These are phyloP conservation scores for Acanthamoeba triangularis DNA, from an alignment of 208 protist species.

Conservation along the genomic window DNA sequence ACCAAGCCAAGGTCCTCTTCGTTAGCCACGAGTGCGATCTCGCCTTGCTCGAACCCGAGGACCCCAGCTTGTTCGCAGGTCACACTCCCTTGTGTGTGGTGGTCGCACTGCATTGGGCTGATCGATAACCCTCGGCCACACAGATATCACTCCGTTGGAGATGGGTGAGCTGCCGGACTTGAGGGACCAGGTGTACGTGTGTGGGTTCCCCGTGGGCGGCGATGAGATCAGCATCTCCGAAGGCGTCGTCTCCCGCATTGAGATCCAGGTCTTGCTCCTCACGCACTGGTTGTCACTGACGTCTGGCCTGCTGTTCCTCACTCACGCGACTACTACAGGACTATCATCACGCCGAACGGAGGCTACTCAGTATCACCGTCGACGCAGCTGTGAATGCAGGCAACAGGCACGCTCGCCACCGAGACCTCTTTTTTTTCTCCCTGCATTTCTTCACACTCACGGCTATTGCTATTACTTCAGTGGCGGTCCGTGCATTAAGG, in stretches of 20 bases:
- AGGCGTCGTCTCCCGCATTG: conserved; percentile 75
- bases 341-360: neutral
- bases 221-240: conserved; percentile 76
- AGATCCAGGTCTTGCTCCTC: conserved; percentile 47
- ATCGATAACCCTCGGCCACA: neutral
- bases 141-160: conserved; percentile 26
- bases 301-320: neutral
- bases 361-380: conserved; percentile 63
- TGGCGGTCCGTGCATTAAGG: conserved; percentile 28
- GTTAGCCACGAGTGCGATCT: conserved; percentile 78
- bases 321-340: neutral
- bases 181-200: conserved; percentile 43
- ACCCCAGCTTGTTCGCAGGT: neutral
- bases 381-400: conserved; percentile 68
- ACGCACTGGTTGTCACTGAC: neutral
- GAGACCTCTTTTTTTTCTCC: neutral
- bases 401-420: neutral
- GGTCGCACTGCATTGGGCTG: neutral
- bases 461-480: neutral
- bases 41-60: conserved; percentile 60
- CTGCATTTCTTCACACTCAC: neutral
- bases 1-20: conserved; percentile 19
- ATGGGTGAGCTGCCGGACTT: conserved; percentile 63
- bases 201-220: conserved; percentile 75
- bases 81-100: neutral